Base-by-base conservation (phyloP, 2,329 filamentous ascomycete genomes). In the Paraconiothyrium sp. region DNA sequence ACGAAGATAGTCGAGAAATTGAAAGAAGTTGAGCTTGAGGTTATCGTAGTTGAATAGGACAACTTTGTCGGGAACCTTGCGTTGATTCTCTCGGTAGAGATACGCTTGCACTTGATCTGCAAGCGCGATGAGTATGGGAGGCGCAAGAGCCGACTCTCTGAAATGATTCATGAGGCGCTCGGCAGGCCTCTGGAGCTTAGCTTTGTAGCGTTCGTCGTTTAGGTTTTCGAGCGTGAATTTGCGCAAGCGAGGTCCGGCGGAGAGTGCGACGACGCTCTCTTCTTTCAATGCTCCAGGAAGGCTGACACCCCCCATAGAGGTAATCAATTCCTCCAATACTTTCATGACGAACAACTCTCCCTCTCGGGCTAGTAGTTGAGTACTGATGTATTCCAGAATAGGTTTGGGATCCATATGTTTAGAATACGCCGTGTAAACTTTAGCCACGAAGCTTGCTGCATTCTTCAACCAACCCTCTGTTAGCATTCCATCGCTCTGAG, bases 401-500 rank as follows among this genome's bases (percentile, higher is more conserved):
- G 95, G 94, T 0, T 89, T 89, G 0, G 93, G 89, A 69, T 95
- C 91, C 84, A 98, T 90, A 67, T 91, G 87, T 20, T 89, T 86
- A 76, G 50, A 54, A 27, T 97, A 97, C 52, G 92, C 89, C 72
- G 91, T 90, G 78, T 96, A 98, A 2, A 96, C 91, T 74, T 92
- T 91, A 24, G 94, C 95, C 46, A 94, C 91, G 77, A 99, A 98
- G n/a, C 87, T 88, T 10, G 95, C 92, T 57, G 98, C 82, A 14
- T 94, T 93, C 76, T 94, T 90, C 24, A 99, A 84, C 96, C 96
- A 99, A 72, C 90, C 89, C 78, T 93, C 97, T 30, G 94, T 95
- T 27, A 97, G 86, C 79, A 91, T 84, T 56, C 89, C 89, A 67
- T 89, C 87, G 30, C 85, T 85, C 72, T 90, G 88, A 35, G 88